Evolutionary conservation across 2,329 filamentous ascomycete genomes (phyloP).

Genomic region (Dryadomyces quercivorus): DNA sequence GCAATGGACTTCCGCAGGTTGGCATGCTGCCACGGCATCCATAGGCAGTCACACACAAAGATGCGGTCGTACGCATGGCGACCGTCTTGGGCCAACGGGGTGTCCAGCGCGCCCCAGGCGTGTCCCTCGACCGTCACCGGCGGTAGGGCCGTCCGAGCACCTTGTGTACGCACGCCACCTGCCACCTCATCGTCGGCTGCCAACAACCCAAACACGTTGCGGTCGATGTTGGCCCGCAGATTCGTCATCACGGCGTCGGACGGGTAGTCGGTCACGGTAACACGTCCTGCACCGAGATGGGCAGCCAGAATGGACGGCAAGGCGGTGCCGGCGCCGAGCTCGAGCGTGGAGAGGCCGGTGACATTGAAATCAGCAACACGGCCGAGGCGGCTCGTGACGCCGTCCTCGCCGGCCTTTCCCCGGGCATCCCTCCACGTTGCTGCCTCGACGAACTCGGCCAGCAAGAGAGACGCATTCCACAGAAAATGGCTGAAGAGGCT

Average conservation of each 20-base stretch:
- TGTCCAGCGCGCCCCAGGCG: conserved; percentile 45
- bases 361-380: conserved; percentile 29
- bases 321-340: conserved; percentile 56
- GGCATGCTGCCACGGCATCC: conserved; percentile 63
- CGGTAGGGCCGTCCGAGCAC: not conserved
- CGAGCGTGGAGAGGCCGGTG: conserved; percentile 39
- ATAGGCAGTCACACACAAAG: conserved; percentile 61
- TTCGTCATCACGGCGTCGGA: conserved; percentile 45
- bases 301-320: conserved; percentile 38
- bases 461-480: conserved; percentile 53
- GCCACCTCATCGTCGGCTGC: not conserved
- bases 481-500: conserved; percentile 59
- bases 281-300: conserved; percentile 33
- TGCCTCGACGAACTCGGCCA: conserved; percentile 43
- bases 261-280: conserved; percentile 58
- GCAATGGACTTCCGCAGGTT: conserved; percentile 50
- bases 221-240: conserved; percentile 42
- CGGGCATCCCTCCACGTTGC: conserved; percentile 23
- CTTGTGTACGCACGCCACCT: not conserved
- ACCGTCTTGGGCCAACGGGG: conserved; percentile 12
- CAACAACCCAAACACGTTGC: conserved; percentile 28
- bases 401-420: not conserved
- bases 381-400: not conserved
- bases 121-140: conserved; percentile 43
- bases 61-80: conserved; percentile 43